Conservation (phyloP, 495 filamentous ascomycete species). For the Aspergillus cristatus region DNA sequence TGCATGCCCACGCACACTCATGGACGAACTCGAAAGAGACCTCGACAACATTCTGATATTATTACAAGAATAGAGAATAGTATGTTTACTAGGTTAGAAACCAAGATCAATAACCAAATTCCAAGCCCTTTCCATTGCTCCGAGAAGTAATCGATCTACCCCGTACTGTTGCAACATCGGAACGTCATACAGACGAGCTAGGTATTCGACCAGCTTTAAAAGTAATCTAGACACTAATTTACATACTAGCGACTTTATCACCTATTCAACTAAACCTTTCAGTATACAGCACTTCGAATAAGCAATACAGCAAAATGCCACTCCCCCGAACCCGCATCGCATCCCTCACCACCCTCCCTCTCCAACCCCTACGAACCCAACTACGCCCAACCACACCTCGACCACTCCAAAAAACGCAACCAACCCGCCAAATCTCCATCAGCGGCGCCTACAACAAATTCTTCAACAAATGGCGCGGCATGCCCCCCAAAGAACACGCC, state of each 20-base stretch:
- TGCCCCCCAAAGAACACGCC: conserved; percentile 23
- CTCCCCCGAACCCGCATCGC: not conserved
- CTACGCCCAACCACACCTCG: no score
- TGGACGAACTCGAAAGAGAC: no score
- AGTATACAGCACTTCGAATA: not conserved
- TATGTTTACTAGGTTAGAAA: no score
- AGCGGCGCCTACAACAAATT: conserved; percentile 11
- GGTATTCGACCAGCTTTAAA: not conserved
- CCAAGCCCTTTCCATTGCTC: no score
- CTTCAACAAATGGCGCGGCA: conserved; percentile 29
- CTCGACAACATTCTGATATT: no score
- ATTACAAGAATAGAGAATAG: no score
- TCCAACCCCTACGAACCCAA: no score
- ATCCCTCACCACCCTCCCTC: no score
- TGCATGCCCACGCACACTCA: no score
- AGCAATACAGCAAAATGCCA: conserved; percentile 4
- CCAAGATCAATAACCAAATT: no score
- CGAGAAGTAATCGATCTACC: no score
- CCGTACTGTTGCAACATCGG: conserved; percentile 27
- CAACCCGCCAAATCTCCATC: conserved; percentile 6
- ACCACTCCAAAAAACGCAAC: no score
- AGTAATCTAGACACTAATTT: not conserved
- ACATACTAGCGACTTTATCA: not conserved
- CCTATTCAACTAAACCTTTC: not conserved
- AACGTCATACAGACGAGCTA: conserved; percentile 19